These are phyloP conservation scores for Volvariella volvacea DNA, from an alignment of 1,284 basidiomycete species.

Conservation along the genomic window DNA sequence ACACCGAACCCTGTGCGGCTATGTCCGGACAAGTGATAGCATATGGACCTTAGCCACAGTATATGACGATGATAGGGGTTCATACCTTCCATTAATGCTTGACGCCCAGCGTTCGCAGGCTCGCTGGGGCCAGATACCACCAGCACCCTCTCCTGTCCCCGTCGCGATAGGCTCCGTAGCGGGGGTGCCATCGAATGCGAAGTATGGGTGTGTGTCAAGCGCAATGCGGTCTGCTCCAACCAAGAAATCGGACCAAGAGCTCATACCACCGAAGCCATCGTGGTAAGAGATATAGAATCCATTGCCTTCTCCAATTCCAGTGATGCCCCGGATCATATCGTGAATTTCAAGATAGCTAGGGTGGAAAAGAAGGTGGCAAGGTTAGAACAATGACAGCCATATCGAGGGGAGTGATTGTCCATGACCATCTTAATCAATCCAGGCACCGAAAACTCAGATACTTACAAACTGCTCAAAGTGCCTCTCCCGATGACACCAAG, in stretches of 20 bases:
- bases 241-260: constrained; percentile 63
- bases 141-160: constrained; percentile 29
- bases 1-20: constrained; percentile 51
- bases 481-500: constrained; percentile 45
- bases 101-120: constrained; percentile 53
- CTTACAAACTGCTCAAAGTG: constrained; percentile 51
- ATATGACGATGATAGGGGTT: constrained; percentile 6
- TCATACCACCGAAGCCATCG: constrained; percentile 69
- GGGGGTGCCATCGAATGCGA: constrained; percentile 54
- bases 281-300: constrained; percentile 78
- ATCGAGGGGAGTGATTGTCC: neutral
- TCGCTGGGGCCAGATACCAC: constrained; percentile 46
- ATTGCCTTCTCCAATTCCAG: constrained; percentile 70
- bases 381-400: neutral
- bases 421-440: neutral
- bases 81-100: constrained; percentile 39
- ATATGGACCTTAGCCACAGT: neutral
- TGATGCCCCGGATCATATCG: constrained; percentile 69
- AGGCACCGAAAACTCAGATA: constrained; percentile 10
- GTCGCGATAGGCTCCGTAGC: constrained; percentile 35
- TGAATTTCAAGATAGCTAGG: constrained; percentile 66
- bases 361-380: constrained; percentile 1
- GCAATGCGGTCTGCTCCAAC: constrained; percentile 72
- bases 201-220: constrained; percentile 76
- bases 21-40: neutral